Percentiles rank a stretch among this genome's conserved stretches.
Conservation (phyloP, 2,329 filamentous ascomycete genomes). For the Fusarium tjaetaba region DNA sequence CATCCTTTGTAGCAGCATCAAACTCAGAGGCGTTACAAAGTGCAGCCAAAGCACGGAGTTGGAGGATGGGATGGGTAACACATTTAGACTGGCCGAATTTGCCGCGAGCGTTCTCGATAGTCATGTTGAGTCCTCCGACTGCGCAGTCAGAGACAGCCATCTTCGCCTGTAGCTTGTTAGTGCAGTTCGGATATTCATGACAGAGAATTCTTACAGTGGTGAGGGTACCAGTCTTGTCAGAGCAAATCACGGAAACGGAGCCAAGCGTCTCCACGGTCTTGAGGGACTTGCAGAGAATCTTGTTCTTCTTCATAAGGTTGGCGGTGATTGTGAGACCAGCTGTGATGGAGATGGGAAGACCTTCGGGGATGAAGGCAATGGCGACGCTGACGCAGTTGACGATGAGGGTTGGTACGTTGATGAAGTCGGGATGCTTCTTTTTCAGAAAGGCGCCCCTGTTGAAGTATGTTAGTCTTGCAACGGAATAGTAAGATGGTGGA, state of each 20-base stretch:
- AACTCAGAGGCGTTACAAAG: slow-evolving; percentile 83
- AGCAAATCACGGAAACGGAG: slow-evolving; percentile 77
- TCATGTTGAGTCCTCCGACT: slow-evolving; percentile 62
- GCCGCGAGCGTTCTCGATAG: slow-evolving; percentile 61
- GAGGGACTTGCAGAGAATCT: slow-evolving; percentile 81
- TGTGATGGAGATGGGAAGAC: slow-evolving; percentile 75
- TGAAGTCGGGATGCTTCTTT: slow-evolving; percentile 73
- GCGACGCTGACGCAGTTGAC: slow-evolving; percentile 78
- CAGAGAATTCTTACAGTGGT: slow-evolving; percentile 50
- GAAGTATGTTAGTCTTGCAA: no score
- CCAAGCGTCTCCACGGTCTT: slow-evolving; percentile 83
- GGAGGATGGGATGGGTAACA: slow-evolving; percentile 56
- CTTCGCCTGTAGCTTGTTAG: slow-evolving; percentile 64
- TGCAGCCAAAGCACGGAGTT: slow-evolving; percentile 69
- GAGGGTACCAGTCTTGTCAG: slow-evolving; percentile 79
- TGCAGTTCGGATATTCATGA: rapidly evolving
- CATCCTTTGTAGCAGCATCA: slow-evolving; percentile 69
- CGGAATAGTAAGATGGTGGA: no score
- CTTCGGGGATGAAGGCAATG: slow-evolving; percentile 81
- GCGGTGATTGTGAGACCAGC: slow-evolving; percentile 79
- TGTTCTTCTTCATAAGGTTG: slow-evolving; percentile 79
- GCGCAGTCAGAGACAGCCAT: slow-evolving; percentile 78
- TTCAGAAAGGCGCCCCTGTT: slow-evolving; percentile 75
- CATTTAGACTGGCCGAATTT: slow-evolving; percentile 41
- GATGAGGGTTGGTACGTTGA: slow-evolving; percentile 76